A percentile compares a stretch with the other conserved stretches of the same genome.
phyloP scores from a whole-genome alignment of 2,329 filamentous ascomycete genomes.

The Trichoderma polysporum region DNA sequence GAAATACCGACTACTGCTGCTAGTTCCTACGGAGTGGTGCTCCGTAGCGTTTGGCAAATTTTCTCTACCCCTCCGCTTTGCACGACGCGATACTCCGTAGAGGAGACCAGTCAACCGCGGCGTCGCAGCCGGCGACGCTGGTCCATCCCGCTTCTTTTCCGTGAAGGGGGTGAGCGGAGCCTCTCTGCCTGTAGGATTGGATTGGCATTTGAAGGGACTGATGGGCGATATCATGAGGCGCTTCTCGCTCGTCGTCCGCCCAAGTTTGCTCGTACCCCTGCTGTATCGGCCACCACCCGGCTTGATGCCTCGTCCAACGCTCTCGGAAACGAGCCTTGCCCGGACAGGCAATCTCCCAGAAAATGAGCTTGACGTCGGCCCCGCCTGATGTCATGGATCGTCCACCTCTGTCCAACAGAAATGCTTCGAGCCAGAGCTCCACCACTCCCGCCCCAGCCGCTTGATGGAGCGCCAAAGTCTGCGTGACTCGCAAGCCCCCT shows the following conservation, averaged over 20 bases:
- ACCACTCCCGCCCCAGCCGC: conserved; percentile 21
- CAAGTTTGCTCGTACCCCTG: background rate
- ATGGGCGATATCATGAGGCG: background rate
- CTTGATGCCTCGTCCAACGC: conserved; percentile 1
- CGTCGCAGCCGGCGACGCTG: conserved; percentile 16
- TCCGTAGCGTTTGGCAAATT: conserved; percentile 9
- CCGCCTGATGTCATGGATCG: conserved; percentile 38
- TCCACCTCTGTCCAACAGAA: conserved; percentile 21
- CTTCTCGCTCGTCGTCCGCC: background rate
- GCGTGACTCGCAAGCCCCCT: conserved; percentile 16
- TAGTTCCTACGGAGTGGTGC: conserved; percentile 3
- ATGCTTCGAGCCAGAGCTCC: conserved; percentile 2
- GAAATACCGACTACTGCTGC: background rate
- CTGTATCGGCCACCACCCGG: background rate
- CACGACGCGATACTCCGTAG: background rate
- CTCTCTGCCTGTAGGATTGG: background rate
- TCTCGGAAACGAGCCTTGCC: conserved; percentile 19
- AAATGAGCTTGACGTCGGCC: conserved; percentile 24
- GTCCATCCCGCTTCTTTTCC: background rate
- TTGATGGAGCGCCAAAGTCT: conserved; percentile 3
- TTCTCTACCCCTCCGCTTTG: conserved; percentile 8
- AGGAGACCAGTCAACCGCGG: conserved; percentile 8
- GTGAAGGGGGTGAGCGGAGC: conserved; percentile 1
- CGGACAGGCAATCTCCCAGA: conserved; percentile 25
- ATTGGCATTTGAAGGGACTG: background rate